Evolutionary conservation across 1,284 basidiomycete genomes (phyloP), one percentile per base, ranked within the genome.

Genomic region (Ganoderma meredithae): DNA sequence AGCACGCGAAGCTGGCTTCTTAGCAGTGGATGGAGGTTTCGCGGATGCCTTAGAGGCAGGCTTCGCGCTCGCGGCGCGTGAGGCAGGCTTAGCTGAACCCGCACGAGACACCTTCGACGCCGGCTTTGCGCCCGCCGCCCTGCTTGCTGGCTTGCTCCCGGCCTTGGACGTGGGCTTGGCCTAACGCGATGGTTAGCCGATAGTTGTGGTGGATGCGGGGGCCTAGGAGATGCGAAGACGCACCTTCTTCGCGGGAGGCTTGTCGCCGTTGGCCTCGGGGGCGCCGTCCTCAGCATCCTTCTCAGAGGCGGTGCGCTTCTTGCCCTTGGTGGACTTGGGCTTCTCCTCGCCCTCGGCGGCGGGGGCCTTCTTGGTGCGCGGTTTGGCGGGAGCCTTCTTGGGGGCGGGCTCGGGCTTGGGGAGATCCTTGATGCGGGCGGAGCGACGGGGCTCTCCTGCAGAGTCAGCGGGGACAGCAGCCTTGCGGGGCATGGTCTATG

Each of bases 391-490:
- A 41, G 83, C 80, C 76, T 89, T 91, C 84, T 90, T 91, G 49
- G 80, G 81, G 25, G 83, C 76, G 33, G 74, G 65, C 59, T 84
- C 88, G 10, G 81, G 75, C 78, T 89, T 90, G 63, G 89, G 90
- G 69, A 86, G 84, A 25, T 89, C 90, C 79, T 92, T 91, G 81
- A 93, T 91, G 73, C 91, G 88, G 41, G 86, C 81, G 12, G 90
- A 91, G 79, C 91, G 90, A 78, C 91, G 90, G 60, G 90, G 88
- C 76, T 84, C 86, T n/a, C 81, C 72, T 22, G 78, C 66, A 60
- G 77, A 71, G 41, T 81, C 81, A 47, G 77, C 76, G 19, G 82
- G 65, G 10, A 81, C 75, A 41, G 86, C 84, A 56, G 89, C 84
- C 86, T 91, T 92, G 76, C 90, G 88, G 73, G 91, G 90, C 91